phyloP scores from a whole-genome alignment of 352 stramenopile genomes.

The Phytophthora vignae region DNA sequence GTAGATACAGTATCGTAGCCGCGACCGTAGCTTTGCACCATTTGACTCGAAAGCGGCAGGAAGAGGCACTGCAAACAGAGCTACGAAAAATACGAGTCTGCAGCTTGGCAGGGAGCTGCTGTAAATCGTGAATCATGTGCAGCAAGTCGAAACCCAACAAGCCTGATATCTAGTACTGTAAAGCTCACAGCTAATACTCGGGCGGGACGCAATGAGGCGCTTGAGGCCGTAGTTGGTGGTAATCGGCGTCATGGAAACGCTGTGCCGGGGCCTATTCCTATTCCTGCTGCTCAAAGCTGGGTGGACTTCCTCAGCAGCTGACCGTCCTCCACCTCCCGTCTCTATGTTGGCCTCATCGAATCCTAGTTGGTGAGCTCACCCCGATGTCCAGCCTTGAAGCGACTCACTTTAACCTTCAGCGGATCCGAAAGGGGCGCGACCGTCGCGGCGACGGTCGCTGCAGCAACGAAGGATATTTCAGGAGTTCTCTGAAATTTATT shows the following conservation, averaged over 20 bases:
- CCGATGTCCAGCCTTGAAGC: slow-evolving; percentile 3
- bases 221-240: neutral
- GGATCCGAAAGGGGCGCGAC: neutral
- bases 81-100: neutral
- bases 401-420: neutral
- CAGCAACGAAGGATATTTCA: neutral
- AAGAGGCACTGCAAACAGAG: neutral
- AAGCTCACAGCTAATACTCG: no score
- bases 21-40: slow-evolving; percentile 13
- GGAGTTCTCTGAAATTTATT: no score
- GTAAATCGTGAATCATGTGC: neutral
- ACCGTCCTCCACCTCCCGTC: neutral
- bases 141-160: neutral
- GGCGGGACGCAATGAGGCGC: neutral
- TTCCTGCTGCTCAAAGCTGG: slow-evolving; percentile 1
- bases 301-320: neutral
- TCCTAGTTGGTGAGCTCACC: neutral
- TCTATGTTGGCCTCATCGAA: neutral
- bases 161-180: no score
- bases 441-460: no score
- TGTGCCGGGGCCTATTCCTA: slow-evolving; percentile 14
- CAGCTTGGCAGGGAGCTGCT: no score
- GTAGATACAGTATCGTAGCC: neutral
- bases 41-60: slow-evolving; percentile 3
- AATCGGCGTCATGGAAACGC: slow-evolving; percentile 1